A percentile compares a stretch with the other conserved stretches of the same genome.
Evolutionary conservation across 106 monocot species (phyloP).

Genomic region (Dactylorhiza incarnata): DNA sequence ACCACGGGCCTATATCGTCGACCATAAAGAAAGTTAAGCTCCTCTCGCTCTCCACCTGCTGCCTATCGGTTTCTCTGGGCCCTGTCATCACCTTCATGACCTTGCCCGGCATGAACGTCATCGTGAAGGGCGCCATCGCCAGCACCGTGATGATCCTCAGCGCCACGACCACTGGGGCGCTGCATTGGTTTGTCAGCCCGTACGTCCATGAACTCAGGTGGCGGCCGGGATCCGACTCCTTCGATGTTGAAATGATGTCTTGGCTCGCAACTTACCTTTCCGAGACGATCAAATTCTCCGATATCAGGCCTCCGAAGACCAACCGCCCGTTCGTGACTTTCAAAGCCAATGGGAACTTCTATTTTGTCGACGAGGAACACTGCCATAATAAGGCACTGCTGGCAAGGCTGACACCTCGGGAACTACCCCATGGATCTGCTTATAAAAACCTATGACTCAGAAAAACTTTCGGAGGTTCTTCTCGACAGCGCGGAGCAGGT

Average conservation of each 20-base stretch:
- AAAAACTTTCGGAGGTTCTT: background rate
- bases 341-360: slow-evolving; percentile 56
- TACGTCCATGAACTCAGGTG: slow-evolving; percentile 90
- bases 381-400: slow-evolving; percentile 69
- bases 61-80: slow-evolving; percentile 87
- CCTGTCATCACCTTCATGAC: slow-evolving; percentile 99
- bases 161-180: slow-evolving; percentile 73
- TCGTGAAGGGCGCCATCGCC: slow-evolving; percentile 84
- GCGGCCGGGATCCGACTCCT: slow-evolving; percentile 76
- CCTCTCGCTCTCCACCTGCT: slow-evolving; percentile 91
- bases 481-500: no score
- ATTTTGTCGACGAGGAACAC: slow-evolving; percentile 76
- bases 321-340: slow-evolving; percentile 87
- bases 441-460: slow-evolving; percentile 65
- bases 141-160: slow-evolving; percentile 88
- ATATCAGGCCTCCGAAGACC: slow-evolving; percentile 55
- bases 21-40: slow-evolving; percentile 98
- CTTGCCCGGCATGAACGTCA: slow-evolving; percentile 84
- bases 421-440: slow-evolving; percentile 49
- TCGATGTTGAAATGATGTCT: slow-evolving; percentile 81
- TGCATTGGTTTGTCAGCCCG: slow-evolving; percentile 96
- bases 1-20: slow-evolving; percentile 80
- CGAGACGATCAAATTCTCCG: slow-evolving; percentile 68
- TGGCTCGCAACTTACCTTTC: slow-evolving; percentile 66
- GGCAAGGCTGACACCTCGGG: slow-evolving; percentile 64